These are phyloP conservation scores for Apiotrichum gracile DNA, from an alignment of 1,284 basidiomycete genomes.

Conservation along the genomic window DNA sequence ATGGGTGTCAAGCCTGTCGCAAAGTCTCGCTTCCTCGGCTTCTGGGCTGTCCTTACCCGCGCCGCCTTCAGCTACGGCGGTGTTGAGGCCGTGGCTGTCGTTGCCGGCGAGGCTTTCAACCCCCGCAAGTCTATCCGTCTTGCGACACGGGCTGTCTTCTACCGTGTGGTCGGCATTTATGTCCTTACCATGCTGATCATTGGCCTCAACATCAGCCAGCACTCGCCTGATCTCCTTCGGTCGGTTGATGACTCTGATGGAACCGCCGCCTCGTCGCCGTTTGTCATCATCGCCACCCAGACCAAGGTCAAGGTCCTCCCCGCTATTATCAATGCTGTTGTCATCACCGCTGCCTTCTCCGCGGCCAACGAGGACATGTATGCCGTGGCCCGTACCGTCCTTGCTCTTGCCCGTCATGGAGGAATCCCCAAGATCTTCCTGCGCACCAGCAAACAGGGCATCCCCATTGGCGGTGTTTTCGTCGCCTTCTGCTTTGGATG, in stretches of 20 bases:
- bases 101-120: constrained; percentile 50
- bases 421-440: constrained; percentile 58
- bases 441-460: constrained; percentile 56
- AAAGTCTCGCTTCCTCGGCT: constrained; percentile 52
- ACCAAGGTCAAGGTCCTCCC: constrained; percentile 70
- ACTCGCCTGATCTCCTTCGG: constrained; percentile 44
- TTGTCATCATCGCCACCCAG: constrained; percentile 62
- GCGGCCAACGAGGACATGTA: constrained; percentile 52
- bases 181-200: constrained; percentile 32
- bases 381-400: constrained; percentile 50
- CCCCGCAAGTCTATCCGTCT: constrained; percentile 65
- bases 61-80: constrained; percentile 36
- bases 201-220: constrained; percentile 4
- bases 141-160: constrained; percentile 54
- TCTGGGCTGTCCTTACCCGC: constrained; percentile 54
- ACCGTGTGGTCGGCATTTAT: constrained; percentile 63
- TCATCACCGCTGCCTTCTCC: constrained; percentile 54
- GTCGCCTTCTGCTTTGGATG: constrained; percentile 60
- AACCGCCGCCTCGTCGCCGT: constrained; percentile 69
- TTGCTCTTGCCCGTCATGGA: constrained; percentile 52
- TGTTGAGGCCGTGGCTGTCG: constrained; percentile 44
- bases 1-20: constrained; percentile 8
- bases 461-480: constrained; percentile 58
- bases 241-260: constrained; percentile 51
- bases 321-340: constrained; percentile 60